Conservation (phyloP, 495 filamentous ascomycete genomes). For the Penicillium macrosclerotiorum region DNA sequence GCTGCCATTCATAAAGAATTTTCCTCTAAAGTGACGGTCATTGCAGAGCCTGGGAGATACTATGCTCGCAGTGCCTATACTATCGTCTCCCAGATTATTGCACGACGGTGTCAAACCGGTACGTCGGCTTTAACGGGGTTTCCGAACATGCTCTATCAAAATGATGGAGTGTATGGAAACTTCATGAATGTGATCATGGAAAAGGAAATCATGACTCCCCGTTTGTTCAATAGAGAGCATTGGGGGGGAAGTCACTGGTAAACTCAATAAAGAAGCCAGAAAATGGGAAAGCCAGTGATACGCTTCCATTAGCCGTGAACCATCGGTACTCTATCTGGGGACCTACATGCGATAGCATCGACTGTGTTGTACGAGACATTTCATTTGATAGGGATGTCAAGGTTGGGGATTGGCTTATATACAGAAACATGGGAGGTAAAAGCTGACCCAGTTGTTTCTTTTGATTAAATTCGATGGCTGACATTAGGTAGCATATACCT, state of each 20-base stretch:
- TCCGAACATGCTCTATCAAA: constrained; percentile 35
- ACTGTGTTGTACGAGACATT: constrained; percentile 20
- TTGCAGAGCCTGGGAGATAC: constrained; percentile 35
- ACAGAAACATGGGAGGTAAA: constrained; percentile 35
- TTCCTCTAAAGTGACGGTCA: constrained; percentile 11
- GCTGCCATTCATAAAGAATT: constrained; percentile 13
- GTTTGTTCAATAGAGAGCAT: no score
- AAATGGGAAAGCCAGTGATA: no score
- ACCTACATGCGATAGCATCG: constrained; percentile 35
- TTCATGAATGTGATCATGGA: constrained; percentile 33
- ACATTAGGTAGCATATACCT: constrained; percentile 21
- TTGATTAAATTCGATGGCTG: no score
- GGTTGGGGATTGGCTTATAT: constrained; percentile 36
- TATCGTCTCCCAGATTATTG: constrained; percentile 29
- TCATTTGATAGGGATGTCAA: constrained; percentile 21
- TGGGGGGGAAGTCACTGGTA: background rate
- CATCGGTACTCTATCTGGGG: constrained; percentile 35
- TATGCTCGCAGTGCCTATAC: constrained; percentile 28
- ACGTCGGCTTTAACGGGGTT: constrained; percentile 2
- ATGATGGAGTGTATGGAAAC: constrained; percentile 35
- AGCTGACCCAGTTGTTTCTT: no score
- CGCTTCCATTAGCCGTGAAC: no score
- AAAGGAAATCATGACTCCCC: constrained; percentile 17
- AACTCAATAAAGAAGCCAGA: no score
- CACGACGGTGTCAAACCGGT: constrained; percentile 21